Evolutionary conservation across 805 yeast genomes (phyloP).

Genomic region (Brettanomyces custersianus): DNA sequence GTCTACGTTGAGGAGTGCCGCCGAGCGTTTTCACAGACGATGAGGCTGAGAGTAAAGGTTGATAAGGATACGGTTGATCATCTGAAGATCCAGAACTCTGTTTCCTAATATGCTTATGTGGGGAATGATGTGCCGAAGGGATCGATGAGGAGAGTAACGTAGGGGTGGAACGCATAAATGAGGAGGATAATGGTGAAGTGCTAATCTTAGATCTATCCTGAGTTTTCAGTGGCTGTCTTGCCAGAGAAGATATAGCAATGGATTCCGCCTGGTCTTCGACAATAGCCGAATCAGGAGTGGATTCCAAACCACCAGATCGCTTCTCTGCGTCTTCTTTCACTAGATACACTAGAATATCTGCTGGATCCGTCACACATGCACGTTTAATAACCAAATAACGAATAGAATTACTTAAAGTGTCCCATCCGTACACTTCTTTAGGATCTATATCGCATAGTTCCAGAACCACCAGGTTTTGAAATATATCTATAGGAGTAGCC

Average conservation of each 20-base stretch:
- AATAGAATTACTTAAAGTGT: conserved; percentile 42
- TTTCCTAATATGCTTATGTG: no score
- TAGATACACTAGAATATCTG: conserved; percentile 41
- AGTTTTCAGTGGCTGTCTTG: conserved; percentile 1
- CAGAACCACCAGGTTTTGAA: conserved; percentile 52
- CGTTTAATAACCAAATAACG: conserved; percentile 47
- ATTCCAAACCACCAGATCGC: conserved; percentile 16
- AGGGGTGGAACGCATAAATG: no score
- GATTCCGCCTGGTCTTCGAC: not conserved
- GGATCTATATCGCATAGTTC: conserved; percentile 56
- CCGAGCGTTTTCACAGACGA: not conserved
- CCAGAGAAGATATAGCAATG: conserved; percentile 2
- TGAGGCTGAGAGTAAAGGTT: not conserved
- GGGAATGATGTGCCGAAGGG: not conserved
- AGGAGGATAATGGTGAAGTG: conserved; percentile 4
- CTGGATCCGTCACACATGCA: conserved; percentile 40
- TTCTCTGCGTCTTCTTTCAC: conserved; percentile 40
- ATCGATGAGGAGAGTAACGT: conserved; percentile 5
- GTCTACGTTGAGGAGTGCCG: conserved; percentile 16
- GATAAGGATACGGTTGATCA: not conserved
- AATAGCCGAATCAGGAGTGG: conserved; percentile 14
- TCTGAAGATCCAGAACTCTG: conserved; percentile 1
- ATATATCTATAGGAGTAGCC: conserved; percentile 52
- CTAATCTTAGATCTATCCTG: not conserved
- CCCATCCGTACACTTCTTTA: conserved; percentile 61